Evolutionary conservation across 805 yeast genomes (phyloP), one percentile per base, ranked within the genome.

Genomic region (Alloascoidea hylecoeti): DNA sequence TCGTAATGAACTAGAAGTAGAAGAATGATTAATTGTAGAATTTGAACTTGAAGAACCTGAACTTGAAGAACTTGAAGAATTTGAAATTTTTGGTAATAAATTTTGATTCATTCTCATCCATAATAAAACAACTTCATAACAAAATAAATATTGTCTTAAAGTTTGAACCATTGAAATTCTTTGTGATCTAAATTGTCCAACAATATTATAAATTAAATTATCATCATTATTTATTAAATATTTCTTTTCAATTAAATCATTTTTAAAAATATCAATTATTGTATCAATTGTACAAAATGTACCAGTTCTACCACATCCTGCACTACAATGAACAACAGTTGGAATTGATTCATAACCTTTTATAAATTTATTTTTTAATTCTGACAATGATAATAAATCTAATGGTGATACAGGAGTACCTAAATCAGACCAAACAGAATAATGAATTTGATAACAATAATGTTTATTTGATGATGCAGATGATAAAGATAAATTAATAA

Each of bases 291-390:
- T 41, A 47, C 63, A 80, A 52, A 82, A 78, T 2, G 95, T 82
- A 2, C 98, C 98, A 0, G 97, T 89, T 41, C 98, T 68, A 6
- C 98, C 98, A 56, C 96, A 89, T 0, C 98, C 98, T 2, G 97
- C 97, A 12, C 94, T 80, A 56, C 98, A 89, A 59, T 89, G 97
- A 33, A 81, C 84, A 34, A 85, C 50, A 2, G 75, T 69, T 17
- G 83, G 80, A 4, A 23, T 23, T 9, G 30, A 23, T 23, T 23
- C 30, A 23, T 9, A 23, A 9, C 30, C 30, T 23, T 23, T 23
- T 23, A n/a, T 23, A 9, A 23, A 23, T 9, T n/a, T 9, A 9
- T n/a, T 23, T n/a, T 23, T 23, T n/a, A 23, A 9, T 9, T 23
- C 30, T 23, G 13, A 9, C 9, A 23, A 9, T 9, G 30, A 23